These are phyloP conservation scores for Aureobasidium sp. DNA, from an alignment of 2,329 filamentous ascomycete species.

Conservation along the genomic window DNA sequence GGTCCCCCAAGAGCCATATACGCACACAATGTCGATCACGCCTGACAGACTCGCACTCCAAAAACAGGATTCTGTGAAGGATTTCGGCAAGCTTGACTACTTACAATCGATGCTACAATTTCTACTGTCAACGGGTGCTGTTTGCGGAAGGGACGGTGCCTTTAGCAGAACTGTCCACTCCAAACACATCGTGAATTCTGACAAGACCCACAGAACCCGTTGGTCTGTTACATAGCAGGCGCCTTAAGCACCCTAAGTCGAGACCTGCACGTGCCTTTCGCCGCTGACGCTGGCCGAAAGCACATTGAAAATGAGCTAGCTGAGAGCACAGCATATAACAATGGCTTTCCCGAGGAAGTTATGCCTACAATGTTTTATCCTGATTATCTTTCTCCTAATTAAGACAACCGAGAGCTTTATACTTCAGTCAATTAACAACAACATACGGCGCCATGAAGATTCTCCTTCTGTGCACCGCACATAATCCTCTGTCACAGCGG, in stretches of 20 bases:
- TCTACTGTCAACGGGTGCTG: neutral
- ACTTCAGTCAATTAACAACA: neutral
- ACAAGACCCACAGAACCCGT: neutral
- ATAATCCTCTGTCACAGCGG: slow-evolving; percentile 39
- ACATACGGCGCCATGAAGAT: slow-evolving; percentile 30
- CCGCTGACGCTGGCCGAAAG: neutral
- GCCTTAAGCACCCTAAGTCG: neutral
- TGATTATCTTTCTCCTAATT: neutral
- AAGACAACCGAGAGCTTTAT: neutral
- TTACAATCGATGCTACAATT: neutral
- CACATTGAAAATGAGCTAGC: neutral
- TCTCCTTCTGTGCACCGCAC: slow-evolving; percentile 40
- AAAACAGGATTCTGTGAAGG: neutral
- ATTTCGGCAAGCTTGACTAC: neutral
- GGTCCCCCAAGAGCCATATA: neutral
- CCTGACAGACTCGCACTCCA: neutral
- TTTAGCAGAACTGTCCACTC: neutral
- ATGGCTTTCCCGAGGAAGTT: neutral
- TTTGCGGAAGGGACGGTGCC: neutral
- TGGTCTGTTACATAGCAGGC: neutral
- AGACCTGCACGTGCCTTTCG: neutral
- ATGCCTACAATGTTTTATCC: too few species aligned
- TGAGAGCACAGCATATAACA: neutral
- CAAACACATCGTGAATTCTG: neutral
- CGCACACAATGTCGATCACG: too few species aligned